Percentiles rank a stretch among this genome's conserved stretches.
Conservation (phyloP, 2,329 filamentous ascomycete genomes). For the Beauveria rudraprayagi region DNA sequence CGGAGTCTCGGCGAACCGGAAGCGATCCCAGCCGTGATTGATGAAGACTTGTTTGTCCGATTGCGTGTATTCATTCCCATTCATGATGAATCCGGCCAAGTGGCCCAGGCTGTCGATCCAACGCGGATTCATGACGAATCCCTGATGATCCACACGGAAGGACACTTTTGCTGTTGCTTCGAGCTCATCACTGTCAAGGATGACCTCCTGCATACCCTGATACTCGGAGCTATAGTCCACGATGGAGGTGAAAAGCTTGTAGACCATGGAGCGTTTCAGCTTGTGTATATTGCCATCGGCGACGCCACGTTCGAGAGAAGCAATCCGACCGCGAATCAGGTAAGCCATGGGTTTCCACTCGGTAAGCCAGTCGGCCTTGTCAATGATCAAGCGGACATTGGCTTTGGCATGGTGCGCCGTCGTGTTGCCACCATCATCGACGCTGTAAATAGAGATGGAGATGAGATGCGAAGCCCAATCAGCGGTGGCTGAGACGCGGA, state of each 20-base stretch:
- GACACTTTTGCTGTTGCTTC: conserved; percentile 26
- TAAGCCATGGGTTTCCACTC: background rate
- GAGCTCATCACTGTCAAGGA: conserved; percentile 43
- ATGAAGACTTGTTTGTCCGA: conserved; percentile 49
- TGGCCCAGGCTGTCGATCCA: conserved; percentile 53
- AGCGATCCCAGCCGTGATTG: conserved; percentile 50
- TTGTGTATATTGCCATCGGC: background rate
- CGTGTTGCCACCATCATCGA: conserved; percentile 14
- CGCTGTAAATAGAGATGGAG: conserved; percentile 17
- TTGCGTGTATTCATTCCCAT: conserved; percentile 42
- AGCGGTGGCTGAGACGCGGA: conserved; percentile 14
- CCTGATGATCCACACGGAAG: conserved; percentile 42
- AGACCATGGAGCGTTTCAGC: conserved; percentile 24
- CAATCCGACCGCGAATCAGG: background rate
- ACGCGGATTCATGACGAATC: conserved; percentile 47
- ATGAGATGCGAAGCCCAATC: conserved; percentile 14
- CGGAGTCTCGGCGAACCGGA: conserved; percentile 37
- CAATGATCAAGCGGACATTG: background rate
- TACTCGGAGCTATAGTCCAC: conserved; percentile 47
- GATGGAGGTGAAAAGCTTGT: conserved; percentile 54
- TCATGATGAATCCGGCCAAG: conserved; percentile 54
- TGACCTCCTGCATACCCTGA: conserved; percentile 48
- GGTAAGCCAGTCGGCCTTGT: background rate
- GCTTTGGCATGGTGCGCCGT: conserved; percentile 1
- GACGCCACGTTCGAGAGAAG: background rate